Base-by-base conservation (phyloP, 2,329 filamentous ascomycete genomes). In the Botrytis aclada region DNA sequence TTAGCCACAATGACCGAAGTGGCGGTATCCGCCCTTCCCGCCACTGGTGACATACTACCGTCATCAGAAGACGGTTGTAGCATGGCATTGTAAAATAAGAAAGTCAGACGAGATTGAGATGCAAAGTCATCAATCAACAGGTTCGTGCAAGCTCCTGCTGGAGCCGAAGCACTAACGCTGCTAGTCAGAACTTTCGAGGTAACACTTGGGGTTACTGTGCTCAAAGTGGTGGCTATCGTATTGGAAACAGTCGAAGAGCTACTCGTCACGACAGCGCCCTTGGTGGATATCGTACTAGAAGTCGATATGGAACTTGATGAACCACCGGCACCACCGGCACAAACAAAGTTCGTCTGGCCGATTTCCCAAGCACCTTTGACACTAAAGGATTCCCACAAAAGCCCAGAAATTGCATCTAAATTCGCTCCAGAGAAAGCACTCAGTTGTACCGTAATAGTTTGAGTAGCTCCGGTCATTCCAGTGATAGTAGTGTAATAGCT, bases 91-190 rank as follows among this genome's bases (percentile, higher is more conserved):
- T 90, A 90, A 77, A 83, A 86, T 25, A 90, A 81, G 80, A 90
- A 90, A 1, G 86, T 88, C 70, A 90, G 80, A 43, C 88, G 86
- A 9, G 88, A 90, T 78, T 90, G 88, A 14, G 88, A 90, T 71
- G 83, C 84, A 84, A 86, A 90, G 81, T 90, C 88, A 75, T 90
- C 88, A 71, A 90, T 83, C 39, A 88, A 78, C 10, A 87, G 80
- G 51, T 82, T 79, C 18, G 81, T 80, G 77, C 86, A 88, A 47
- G 74, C 71, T 66, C 73, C 72, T 69, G 71, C 62, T 34, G 66
- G 71, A 41, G 73, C 37, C 18, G 70, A 73, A 16, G 76, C 41
- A 58, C 45, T 69, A 25, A 61, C 41, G 29, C 32, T 67, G 62
- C 41, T 41, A 16, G 61, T 20, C 22, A 70, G 25, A 70, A 61